A percentile compares a stretch with the other conserved stretches of the same genome.
Conservation (phyloP, 2,329 filamentous ascomycete species). For the Colletotrichum paranaense region DNA sequence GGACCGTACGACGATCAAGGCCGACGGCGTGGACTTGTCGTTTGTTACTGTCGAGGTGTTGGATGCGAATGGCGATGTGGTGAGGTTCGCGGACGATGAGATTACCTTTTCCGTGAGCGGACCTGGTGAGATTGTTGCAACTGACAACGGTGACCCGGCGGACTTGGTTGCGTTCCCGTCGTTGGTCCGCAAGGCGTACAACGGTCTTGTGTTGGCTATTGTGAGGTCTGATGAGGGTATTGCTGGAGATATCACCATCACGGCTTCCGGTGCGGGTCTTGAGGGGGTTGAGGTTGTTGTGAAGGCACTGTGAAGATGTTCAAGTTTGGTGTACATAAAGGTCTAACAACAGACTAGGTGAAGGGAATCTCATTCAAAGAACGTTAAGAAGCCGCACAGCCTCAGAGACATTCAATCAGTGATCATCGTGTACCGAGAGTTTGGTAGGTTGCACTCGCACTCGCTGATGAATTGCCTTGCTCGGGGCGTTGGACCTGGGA, state of each 20-base stretch:
- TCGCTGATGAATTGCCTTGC: background rate
- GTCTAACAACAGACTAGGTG: background rate
- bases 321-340: background rate
- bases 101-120: slow-evolving; percentile 58
- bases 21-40: slow-evolving; percentile 57
- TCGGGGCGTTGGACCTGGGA: too few species aligned
- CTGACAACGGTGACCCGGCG: slow-evolving; percentile 62
- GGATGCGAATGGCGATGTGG: slow-evolving; percentile 54
- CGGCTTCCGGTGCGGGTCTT: slow-evolving; percentile 1
- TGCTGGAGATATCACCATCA: slow-evolving; percentile 11
- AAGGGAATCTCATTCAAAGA: background rate
- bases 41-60: slow-evolving; percentile 59
- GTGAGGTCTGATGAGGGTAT: slow-evolving; percentile 43
- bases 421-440: background rate
- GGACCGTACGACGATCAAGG: slow-evolving; percentile 51
- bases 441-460: background rate
- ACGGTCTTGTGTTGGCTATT: slow-evolving; percentile 53
- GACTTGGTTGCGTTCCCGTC: slow-evolving; percentile 57
- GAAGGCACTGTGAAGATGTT: background rate
- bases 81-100: slow-evolving; percentile 53
- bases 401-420: background rate
- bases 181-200: slow-evolving; percentile 51
- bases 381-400: too few species aligned
- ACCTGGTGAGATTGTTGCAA: slow-evolving; percentile 58
- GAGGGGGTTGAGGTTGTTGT: slow-evolving; percentile 8